Conservation (phyloP, 164 flowering plant genomes). For the Cinnamomum chago region DNA sequence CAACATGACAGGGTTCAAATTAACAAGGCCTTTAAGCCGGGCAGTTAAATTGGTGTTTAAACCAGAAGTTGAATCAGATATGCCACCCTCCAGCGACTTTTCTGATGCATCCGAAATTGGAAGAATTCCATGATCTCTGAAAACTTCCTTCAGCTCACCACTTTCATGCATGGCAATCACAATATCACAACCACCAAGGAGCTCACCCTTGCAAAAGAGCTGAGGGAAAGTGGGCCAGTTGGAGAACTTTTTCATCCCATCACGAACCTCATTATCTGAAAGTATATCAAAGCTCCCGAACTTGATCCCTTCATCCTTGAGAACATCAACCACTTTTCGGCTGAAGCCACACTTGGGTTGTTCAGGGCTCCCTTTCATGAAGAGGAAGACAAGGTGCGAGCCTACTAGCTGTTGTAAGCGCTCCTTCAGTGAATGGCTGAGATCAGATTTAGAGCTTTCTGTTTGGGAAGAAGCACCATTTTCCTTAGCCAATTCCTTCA, state of each 20-base stretch:
- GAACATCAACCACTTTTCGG: constrained; percentile 63
- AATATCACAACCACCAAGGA: constrained; percentile 90
- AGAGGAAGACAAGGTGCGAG: constrained; percentile 74
- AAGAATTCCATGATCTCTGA: constrained; percentile 59
- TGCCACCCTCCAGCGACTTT: constrained; percentile 39
- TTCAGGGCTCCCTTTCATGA: constrained; percentile 93
- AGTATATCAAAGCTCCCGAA: constrained; percentile 92
- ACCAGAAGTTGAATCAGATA: constrained; percentile 56
- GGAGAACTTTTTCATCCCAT: constrained; percentile 75
- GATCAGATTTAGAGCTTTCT: constrained; percentile 23
- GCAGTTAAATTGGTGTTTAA: constrained; percentile 44
- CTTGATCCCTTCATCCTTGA: constrained; percentile 66
- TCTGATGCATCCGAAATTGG: constrained; percentile 18
- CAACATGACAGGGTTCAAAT: constrained; percentile 68
- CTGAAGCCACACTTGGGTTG: constrained; percentile 91
- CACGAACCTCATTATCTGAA: constrained; percentile 73
- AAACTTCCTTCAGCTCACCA: constrained; percentile 74
- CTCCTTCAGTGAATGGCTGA: constrained; percentile 33
- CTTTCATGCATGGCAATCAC: constrained; percentile 81
- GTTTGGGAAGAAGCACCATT: constrained; percentile 39
- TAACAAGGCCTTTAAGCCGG: constrained; percentile 46
- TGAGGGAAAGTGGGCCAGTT: constrained; percentile 99
- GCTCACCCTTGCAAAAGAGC: constrained; percentile 88
- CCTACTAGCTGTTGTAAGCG: constrained; percentile 54
- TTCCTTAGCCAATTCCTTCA: constrained; percentile 52